Conservation (phyloP, 1,139 yeast species). For the Trichomonascaceae sp. region DNA sequence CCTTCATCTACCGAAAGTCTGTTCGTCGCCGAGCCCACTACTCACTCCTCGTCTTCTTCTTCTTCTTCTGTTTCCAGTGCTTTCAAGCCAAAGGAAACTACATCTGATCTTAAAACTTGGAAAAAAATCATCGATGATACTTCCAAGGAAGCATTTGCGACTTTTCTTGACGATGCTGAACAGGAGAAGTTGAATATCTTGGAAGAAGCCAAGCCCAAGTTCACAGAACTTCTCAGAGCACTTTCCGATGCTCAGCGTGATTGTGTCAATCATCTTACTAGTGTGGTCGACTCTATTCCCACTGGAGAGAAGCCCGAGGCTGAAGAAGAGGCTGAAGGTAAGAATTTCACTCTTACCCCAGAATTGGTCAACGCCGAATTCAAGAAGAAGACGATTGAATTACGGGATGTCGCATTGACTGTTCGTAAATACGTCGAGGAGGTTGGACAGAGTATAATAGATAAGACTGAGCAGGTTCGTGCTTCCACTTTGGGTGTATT, state of each 20-base stretch:
- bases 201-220: constrained; percentile 22
- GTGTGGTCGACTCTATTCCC: constrained; percentile 17
- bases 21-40: constrained; percentile 1
- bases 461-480: constrained; percentile 32
- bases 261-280: constrained; percentile 19
- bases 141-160: constrained; percentile 28
- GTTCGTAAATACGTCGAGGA: constrained; percentile 29
- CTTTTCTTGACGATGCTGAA: constrained; percentile 29
- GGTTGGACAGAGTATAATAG: constrained; percentile 30
- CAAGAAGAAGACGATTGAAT: constrained; percentile 25
- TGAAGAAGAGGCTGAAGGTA: constrained; percentile 14
- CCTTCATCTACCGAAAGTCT: constrained; percentile 4
- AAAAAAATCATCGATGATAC: constrained; percentile 26
- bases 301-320: constrained; percentile 13
- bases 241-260: constrained; percentile 20
- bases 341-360: constrained; percentile 16
- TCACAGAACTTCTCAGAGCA: constrained; percentile 23
- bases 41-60: constrained; percentile 3
- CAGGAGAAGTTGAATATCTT: constrained; percentile 24
- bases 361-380: constrained; percentile 25
- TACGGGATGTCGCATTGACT: constrained; percentile 27
- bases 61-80: background rate
- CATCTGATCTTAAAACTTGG: constrained; percentile 21
- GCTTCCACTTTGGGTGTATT: constrained; percentile 33
- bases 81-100: background rate